Evolutionary conservation across 495 filamentous ascomycete genomes (phyloP).

Genomic region (Penicillium egyptiacum): DNA sequence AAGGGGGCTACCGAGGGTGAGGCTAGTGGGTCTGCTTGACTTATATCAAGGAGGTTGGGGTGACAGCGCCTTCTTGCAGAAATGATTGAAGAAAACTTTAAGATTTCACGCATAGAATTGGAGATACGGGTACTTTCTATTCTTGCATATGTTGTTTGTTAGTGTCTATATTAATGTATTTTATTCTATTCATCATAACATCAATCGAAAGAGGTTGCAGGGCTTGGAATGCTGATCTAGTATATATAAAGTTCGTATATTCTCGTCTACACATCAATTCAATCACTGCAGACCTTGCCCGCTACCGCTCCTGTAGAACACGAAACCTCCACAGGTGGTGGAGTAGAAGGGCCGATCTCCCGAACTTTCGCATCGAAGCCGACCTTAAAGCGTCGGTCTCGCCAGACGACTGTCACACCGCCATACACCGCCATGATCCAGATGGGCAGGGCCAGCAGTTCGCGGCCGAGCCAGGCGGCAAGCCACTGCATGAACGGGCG

Average conservation of each 20-base stretch:
- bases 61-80: background rate
- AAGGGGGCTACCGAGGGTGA: constrained; percentile 30
- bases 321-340: constrained; percentile 17
- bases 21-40: constrained; percentile 20
- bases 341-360: constrained; percentile 37
- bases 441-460: constrained; percentile 78
- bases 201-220: background rate
- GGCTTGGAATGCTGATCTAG: constrained; percentile 11
- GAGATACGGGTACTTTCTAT: constrained; percentile 1
- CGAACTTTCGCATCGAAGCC: constrained; percentile 77
- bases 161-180: constrained; percentile 17
- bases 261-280: constrained; percentile 24
- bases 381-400: constrained; percentile 79
- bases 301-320: constrained; percentile 16
- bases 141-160: constrained; percentile 17
- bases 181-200: constrained; percentile 9
- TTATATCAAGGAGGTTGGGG: background rate
- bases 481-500: constrained; percentile 70
- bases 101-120: constrained; percentile 1
- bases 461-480: constrained; percentile 80
- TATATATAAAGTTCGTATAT: constrained; percentile 19
- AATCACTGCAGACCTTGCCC: constrained; percentile 32
- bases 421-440: constrained; percentile 85
- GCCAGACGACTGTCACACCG: constrained; percentile 82
- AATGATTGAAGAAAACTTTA: constrained; percentile 17